Base-by-base conservation (phyloP, 805 yeast species). In the Yarrowia keelungensis region DNA sequence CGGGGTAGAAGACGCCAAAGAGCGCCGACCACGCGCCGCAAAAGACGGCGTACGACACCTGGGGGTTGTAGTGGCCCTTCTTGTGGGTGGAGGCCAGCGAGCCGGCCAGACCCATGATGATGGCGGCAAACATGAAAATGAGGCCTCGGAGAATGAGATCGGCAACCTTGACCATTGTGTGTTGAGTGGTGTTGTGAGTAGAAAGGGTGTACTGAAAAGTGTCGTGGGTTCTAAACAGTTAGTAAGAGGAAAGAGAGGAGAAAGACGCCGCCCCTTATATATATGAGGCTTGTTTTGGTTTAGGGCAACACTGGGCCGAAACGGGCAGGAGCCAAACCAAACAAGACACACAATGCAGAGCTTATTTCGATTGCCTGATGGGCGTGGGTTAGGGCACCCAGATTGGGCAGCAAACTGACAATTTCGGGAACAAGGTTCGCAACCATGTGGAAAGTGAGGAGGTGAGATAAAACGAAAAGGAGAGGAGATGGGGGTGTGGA, bases 31-130 rank as follows among this genome's bases (percentile, higher is more conserved):
- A 95, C 46, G 94, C 91, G 51, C 96, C 87, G 46, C 97, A 87
- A 78, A 95, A 95, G 70, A 95, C 86, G 72, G 80, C 89, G 79
- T 90, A 92, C 83, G 92, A 92, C 72, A 95, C 96, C 80, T 95
- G 95, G 61, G 97, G 88, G 74, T 79, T 81, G 77, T 85, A 82
- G 74, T 77, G 76, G 75, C 85, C 87, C 54, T 47, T 41, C 43
- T 38, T 22, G 65, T 59, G 65, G 71, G 89, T 85, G 71, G 91
- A 90, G 51, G 77, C 79, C 75, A 94, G 86, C n/a, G 95, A 89
- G 73, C 92, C 97, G 72, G 95, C 86, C 75, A 94, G 84, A 79
- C 97, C 99, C 71, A 95, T 86, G 69, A 88, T 85, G 75, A 93
- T 86, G 70, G 87, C 87, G 72, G 92, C 84, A 80, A 91, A 88